Conservation (phyloP, 139 green algal genomes). For the Dunaliella primolecta region DNA sequence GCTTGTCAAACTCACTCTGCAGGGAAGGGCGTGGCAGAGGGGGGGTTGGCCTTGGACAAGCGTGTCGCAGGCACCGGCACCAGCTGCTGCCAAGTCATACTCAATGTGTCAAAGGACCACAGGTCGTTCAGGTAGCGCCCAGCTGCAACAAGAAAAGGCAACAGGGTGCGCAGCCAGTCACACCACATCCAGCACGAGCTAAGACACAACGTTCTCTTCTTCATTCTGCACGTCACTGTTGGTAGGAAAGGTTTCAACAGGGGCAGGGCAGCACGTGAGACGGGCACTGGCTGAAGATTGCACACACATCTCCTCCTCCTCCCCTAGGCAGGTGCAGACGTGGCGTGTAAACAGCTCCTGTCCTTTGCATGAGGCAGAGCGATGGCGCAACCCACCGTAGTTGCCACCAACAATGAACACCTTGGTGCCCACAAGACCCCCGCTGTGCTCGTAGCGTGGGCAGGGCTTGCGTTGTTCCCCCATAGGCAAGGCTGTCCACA, state of each 20-base stretch:
- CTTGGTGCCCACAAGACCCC: slow-evolving; percentile 54
- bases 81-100: slow-evolving; percentile 61
- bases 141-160: slow-evolving; percentile 34
- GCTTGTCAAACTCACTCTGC: not conserved
- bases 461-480: slow-evolving; percentile 9
- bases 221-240: too few species aligned
- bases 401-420: slow-evolving; percentile 87
- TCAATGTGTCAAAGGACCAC: slow-evolving; percentile 78
- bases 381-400: slow-evolving; percentile 68
- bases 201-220: too few species aligned
- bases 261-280: too few species aligned
- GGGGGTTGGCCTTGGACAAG: not conserved
- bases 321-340: too few species aligned
- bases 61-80: not conserved
- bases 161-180: too few species aligned
- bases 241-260: too few species aligned
- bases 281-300: too few species aligned
- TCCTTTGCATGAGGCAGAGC: too few species aligned
- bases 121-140: slow-evolving; percentile 85
- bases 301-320: too few species aligned
- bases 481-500: slow-evolving; percentile 22
- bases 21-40: not conserved
- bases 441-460: slow-evolving; percentile 83
- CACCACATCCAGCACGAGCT: too few species aligned
- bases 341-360: too few species aligned